phyloP scores from a whole-genome alignment of 2,329 filamentous ascomycete species.

The Colletotrichum destructivum region DNA sequence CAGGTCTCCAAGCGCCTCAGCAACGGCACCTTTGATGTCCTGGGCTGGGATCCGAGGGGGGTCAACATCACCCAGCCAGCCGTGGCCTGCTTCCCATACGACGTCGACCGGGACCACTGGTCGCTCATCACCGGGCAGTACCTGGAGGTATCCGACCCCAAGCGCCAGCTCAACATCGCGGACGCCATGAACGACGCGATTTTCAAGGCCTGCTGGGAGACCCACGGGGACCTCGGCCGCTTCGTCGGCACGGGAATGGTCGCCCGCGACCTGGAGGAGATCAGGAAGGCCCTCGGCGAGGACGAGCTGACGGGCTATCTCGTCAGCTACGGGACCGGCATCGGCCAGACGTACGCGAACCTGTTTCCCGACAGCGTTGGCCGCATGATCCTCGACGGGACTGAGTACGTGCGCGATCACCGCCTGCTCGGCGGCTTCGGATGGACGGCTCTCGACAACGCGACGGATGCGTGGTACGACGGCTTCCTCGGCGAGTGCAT shows the following conservation, averaged over 20 bases:
- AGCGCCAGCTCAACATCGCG: conserved; percentile 57
- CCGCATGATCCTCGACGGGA: conserved; percentile 64
- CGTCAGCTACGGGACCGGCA: conserved; percentile 67
- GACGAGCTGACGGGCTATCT: conserved; percentile 65
- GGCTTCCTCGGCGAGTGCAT: conserved; percentile 67
- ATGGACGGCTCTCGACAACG: conserved; percentile 64
- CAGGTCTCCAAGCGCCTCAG: conserved; percentile 58
- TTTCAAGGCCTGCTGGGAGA: conserved; percentile 60
- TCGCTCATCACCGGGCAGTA: conserved; percentile 56
- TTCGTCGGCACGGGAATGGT: conserved; percentile 64
- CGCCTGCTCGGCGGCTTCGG: conserved; percentile 63
- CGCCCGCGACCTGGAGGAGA: conserved; percentile 64
- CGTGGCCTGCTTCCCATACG: conserved; percentile 62
- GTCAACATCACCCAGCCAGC: conserved; percentile 64
- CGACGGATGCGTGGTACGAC: conserved; percentile 64
- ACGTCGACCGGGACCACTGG: conserved; percentile 64
- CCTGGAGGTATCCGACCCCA: conserved; percentile 53
- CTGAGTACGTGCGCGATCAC: conserved; percentile 63
- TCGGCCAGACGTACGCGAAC: conserved; percentile 66
- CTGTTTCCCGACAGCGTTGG: conserved; percentile 66
- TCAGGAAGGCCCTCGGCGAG: conserved; percentile 61
- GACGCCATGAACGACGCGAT: conserved; percentile 64
- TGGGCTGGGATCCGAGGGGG: conserved; percentile 70
- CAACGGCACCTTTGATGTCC: conserved; percentile 60
- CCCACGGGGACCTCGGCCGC: conserved; percentile 60